These are phyloP conservation scores for Helminthosporium solani DNA, from an alignment of 2,329 filamentous ascomycete genomes.

Conservation along the genomic window DNA sequence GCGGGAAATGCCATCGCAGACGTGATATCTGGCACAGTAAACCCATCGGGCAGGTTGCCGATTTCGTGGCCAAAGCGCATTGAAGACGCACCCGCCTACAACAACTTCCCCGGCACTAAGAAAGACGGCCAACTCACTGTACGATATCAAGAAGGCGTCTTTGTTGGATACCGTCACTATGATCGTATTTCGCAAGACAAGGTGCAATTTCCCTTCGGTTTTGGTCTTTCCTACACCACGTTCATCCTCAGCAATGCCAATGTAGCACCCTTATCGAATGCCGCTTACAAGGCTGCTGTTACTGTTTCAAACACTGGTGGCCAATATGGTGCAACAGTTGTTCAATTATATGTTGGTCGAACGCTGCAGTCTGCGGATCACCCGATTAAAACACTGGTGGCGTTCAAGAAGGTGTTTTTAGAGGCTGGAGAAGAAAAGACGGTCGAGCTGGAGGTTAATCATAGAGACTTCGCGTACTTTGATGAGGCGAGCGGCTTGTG, in stretches of 20 bases:
- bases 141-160: conserved; percentile 54
- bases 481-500: conserved; percentile 28
- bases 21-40: conserved; percentile 42
- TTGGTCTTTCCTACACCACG: conserved; percentile 42
- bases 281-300: conserved; percentile 34
- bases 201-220: conserved; percentile 43
- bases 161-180: conserved; percentile 58
- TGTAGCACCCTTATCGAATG: conserved; percentile 62
- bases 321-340: conserved; percentile 51
- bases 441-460: conserved; percentile 50
- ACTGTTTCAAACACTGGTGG: conserved; percentile 55
- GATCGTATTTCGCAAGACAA: conserved; percentile 61
- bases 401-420: conserved; percentile 65
- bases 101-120: conserved; percentile 43
- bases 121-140: conserved; percentile 61
- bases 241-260: conserved; percentile 50
- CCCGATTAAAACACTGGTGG: conserved; percentile 67
- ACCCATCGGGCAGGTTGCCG: conserved; percentile 43
- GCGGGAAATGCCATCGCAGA: conserved; percentile 46
- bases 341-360: conserved; percentile 62
- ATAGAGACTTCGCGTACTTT: conserved; percentile 36
- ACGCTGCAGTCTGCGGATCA: conserved; percentile 40
- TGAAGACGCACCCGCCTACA: conserved; percentile 39
- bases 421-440: conserved; percentile 58
- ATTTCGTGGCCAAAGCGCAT: conserved; percentile 43